Conservation (phyloP, 176 grass and related monocot species). For the Lolium rigidum region DNA sequence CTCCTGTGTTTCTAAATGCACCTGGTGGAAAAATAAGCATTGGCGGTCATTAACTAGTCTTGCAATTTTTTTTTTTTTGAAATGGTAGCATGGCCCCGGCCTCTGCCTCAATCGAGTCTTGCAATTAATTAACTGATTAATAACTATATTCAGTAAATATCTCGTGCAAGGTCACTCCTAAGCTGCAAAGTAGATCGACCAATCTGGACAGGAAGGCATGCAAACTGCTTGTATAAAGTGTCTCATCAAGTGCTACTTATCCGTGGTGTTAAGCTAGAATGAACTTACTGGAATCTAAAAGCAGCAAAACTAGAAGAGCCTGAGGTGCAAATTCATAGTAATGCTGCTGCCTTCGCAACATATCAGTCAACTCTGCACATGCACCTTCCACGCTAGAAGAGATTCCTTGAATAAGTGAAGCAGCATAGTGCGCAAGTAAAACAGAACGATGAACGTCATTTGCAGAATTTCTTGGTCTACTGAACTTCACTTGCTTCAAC, state of each 20-base stretch:
- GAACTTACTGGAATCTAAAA: slow-evolving; percentile 15
- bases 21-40: not conserved
- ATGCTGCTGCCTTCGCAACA: not conserved
- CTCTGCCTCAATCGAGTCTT: too few species aligned
- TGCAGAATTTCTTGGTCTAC: not conserved
- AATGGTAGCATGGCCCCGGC: too few species aligned
- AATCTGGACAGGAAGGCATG: not conserved
- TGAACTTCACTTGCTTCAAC: slow-evolving; percentile 2
- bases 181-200: not conserved
- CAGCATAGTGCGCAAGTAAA: slow-evolving; percentile 6
- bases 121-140: not conserved
- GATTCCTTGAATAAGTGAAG: slow-evolving; percentile 25
- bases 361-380: slow-evolving; percentile 1
- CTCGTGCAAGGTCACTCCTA: not conserved
- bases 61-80: not conserved
- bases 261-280: not conserved
- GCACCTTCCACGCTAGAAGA: slow-evolving; percentile 13
- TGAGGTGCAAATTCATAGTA: slow-evolving; percentile 7
- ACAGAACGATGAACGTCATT: not conserved
- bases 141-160: not conserved
- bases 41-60: slow-evolving; percentile 6
- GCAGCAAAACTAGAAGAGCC: slow-evolving; percentile 16
- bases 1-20: not conserved
- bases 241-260: not conserved
- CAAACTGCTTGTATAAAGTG: not conserved